phyloP scores from a whole-genome alignment of 257 asterid genomes.

The Solanum etuberosum region DNA sequence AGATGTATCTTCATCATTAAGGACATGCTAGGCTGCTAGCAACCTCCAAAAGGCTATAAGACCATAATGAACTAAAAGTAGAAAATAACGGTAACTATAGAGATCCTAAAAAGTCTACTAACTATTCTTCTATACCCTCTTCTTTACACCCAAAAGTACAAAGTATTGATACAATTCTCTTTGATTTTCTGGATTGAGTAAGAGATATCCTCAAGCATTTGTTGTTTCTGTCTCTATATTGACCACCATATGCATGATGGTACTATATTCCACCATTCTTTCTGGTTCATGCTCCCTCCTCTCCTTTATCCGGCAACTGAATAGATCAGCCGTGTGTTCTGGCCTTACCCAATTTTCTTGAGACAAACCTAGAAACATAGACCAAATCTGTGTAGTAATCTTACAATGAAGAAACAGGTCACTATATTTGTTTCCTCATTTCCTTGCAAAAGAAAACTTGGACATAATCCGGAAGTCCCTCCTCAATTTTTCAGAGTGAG shows the following conservation, averaged over 20 bases:
- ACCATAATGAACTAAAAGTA: neutral
- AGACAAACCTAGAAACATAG: neutral
- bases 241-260: neutral
- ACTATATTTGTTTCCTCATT: neutral
- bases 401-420: neutral
- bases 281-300: neutral
- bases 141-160: neutral
- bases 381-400: neutral
- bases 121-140: neutral
- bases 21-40: neutral
- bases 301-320: neutral
- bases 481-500: neutral
- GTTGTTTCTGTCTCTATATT: neutral
- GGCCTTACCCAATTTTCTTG: neutral
- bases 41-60: neutral
- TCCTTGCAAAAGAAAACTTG: neutral
- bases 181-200: neutral
- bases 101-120: neutral
- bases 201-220: neutral
- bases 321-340: neutral
- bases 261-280: neutral
- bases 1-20: neutral
- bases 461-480: neutral
- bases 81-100: neutral
- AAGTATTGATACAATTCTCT: neutral